Evolutionary conservation across 2,329 filamentous ascomycete species (phyloP).

Genomic region (Colletotrichum tabaci): DNA sequence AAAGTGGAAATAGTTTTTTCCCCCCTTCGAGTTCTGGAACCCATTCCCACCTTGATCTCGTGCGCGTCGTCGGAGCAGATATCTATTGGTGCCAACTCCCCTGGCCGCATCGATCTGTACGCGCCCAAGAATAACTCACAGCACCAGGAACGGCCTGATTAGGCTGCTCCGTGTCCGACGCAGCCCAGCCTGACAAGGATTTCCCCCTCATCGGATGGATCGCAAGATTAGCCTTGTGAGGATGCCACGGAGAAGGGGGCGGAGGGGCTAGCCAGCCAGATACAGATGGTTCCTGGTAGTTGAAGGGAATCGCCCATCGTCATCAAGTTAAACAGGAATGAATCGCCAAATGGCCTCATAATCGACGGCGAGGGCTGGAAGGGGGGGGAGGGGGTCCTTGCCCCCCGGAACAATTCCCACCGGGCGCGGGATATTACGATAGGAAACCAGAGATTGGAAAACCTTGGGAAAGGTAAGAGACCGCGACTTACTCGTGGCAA

Average conservation of each 20-base stretch:
- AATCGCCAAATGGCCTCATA: constrained; percentile 18
- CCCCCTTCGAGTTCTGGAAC: not conserved
- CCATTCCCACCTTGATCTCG: not conserved
- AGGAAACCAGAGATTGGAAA: not conserved
- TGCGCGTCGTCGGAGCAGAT: not conserved
- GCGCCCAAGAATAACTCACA: not conserved
- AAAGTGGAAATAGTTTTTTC: not conserved
- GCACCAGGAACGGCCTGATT: not conserved
- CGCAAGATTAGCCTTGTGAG: constrained; percentile 2
- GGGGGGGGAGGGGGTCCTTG: not conserved
- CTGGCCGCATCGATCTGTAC: not conserved
- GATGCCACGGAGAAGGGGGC: not conserved
- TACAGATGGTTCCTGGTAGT: constrained; percentile 6
- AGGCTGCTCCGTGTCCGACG: constrained; percentile 1
- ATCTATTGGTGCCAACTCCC: no score
- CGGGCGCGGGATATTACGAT: not conserved
- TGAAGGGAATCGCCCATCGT: constrained; percentile 12
- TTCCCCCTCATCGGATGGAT: not conserved
- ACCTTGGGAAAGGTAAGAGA: not conserved
- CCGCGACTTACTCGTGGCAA: not conserved
- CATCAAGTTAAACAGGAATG: constrained; percentile 15
- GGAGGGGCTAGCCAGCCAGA: not conserved
- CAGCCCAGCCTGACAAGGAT: not conserved
- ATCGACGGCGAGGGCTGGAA: not conserved
- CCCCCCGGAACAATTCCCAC: not conserved